A percentile compares a stretch with the other conserved stretches of the same genome.
Conservation (phyloP, 1,139 yeast genomes). For the Saccharomyces hybrid region DNA sequence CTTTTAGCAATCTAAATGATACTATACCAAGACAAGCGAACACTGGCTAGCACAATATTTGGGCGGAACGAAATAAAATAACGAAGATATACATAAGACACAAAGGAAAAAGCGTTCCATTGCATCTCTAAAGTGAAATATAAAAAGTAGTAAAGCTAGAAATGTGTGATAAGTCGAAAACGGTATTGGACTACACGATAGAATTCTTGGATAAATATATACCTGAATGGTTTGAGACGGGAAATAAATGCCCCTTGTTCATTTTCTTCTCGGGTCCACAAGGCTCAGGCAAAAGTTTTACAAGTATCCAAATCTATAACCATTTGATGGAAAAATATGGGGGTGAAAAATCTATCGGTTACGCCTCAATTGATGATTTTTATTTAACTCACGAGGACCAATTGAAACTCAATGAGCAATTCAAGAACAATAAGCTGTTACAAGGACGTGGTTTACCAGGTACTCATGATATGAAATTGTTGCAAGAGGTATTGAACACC, state of each 20-base stretch:
- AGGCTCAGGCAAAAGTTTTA: slow-evolving; percentile 83
- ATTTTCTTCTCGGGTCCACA: slow-evolving; percentile 83
- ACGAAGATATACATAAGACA: background rate
- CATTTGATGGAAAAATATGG: slow-evolving; percentile 36
- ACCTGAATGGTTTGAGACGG: slow-evolving; percentile 19
- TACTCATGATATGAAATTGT: slow-evolving; percentile 62
- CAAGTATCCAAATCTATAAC: slow-evolving; percentile 36
- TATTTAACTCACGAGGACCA: slow-evolving; percentile 65
- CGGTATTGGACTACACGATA: slow-evolving; percentile 9
- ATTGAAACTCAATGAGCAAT: slow-evolving; percentile 33
- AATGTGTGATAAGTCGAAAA: background rate
- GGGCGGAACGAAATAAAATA: background rate
- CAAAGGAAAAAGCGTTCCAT: slow-evolving; percentile 15
- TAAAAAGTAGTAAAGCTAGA: background rate
- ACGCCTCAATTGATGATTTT: slow-evolving; percentile 78
- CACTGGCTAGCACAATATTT: background rate
- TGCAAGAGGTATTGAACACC: slow-evolving; percentile 26
- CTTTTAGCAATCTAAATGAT: background rate
- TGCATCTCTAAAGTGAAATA: slow-evolving; percentile 5
- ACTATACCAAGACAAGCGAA: background rate
- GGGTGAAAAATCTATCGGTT: slow-evolving; percentile 36
- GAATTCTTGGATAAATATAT: slow-evolving; percentile 19
- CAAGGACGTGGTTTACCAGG: slow-evolving; percentile 91
- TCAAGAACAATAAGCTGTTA: slow-evolving; percentile 46
- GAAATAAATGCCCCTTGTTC: slow-evolving; percentile 39